These are phyloP conservation scores for Medicago arabica DNA, from an alignment of 306 rosid genomes.

Conservation along the genomic window DNA sequence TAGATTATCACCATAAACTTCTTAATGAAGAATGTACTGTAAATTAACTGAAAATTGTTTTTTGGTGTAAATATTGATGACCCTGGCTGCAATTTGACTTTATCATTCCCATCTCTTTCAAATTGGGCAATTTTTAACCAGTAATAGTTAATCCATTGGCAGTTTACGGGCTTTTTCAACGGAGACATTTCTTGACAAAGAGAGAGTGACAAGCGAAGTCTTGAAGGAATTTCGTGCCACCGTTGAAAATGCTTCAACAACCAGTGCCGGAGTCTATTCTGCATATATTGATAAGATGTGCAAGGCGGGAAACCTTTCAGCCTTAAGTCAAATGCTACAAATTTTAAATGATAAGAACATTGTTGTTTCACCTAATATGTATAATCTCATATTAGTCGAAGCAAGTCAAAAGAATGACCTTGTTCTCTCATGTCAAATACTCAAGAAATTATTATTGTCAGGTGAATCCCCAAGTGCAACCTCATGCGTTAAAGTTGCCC, in stretches of 20 bases:
- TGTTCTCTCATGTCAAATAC: conserved; percentile 55
- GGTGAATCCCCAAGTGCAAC: conserved; percentile 50
- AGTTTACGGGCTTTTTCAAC: conserved; percentile 51
- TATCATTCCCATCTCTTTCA: conserved; percentile 32
- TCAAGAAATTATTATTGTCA: conserved; percentile 57
- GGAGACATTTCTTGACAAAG: conserved; percentile 51
- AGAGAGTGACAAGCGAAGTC: conserved; percentile 42
- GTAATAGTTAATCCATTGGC: conserved; percentile 37
- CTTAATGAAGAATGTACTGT: conserved; percentile 4
- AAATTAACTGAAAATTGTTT: neutral
- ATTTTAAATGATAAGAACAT: conserved; percentile 49
- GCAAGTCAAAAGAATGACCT: conserved; percentile 64
- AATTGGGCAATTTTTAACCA: conserved; percentile 37
- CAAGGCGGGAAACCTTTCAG: conserved; percentile 51
- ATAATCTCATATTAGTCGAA: conserved; percentile 54
- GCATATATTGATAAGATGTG: conserved; percentile 51
- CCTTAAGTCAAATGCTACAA: conserved; percentile 54
- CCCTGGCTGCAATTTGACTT: conserved; percentile 12
- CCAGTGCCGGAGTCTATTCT: conserved; percentile 38
- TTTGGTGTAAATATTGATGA: conserved; percentile 12
- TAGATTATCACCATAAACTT: conserved; percentile 22
- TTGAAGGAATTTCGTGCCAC: conserved; percentile 52
- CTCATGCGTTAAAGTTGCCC: conserved; percentile 60
- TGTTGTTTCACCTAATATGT: conserved; percentile 43
- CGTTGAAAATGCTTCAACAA: conserved; percentile 46